phyloP scores from a whole-genome alignment of 2,329 filamentous ascomycete genomes.

The Diplocarpon mali region DNA sequence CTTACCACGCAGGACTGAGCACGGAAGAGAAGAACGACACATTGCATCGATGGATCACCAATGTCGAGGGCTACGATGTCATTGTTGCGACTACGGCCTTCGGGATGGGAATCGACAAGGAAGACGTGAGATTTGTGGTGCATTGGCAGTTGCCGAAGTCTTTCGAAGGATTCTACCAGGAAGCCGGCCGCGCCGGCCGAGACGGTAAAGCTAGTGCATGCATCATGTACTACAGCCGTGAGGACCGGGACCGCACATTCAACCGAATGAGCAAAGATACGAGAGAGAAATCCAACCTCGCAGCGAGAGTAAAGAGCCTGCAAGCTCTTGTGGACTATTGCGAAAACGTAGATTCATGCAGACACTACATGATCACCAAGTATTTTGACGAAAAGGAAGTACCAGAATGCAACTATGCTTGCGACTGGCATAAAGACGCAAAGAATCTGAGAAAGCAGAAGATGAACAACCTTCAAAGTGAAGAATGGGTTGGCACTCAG shows the following conservation, averaged over 20 bases:
- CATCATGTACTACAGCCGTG: slow-evolving; percentile 81
- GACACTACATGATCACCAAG: slow-evolving; percentile 62
- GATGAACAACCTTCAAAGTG: slow-evolving; percentile 42
- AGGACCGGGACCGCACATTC: slow-evolving; percentile 69
- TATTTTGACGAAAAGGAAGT: slow-evolving; percentile 62
- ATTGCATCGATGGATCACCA: slow-evolving; percentile 59
- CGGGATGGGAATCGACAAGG: slow-evolving; percentile 96
- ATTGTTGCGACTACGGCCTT: slow-evolving; percentile 95
- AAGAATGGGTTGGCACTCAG: slow-evolving; percentile 55
- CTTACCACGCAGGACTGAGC: slow-evolving; percentile 61
- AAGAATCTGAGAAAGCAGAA: slow-evolving; percentile 46
- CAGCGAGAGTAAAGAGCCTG: slow-evolving; percentile 50
- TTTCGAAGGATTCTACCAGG: slow-evolving; percentile 94
- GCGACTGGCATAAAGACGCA: slow-evolving; percentile 66
- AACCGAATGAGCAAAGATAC: slow-evolving; percentile 38
- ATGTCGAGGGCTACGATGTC: slow-evolving; percentile 70
- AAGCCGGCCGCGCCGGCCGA: slow-evolving; percentile 81
- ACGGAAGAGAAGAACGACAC: slow-evolving; percentile 61
- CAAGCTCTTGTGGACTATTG: slow-evolving; percentile 68
- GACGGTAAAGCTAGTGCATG: slow-evolving; percentile 82
- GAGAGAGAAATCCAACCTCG: slow-evolving; percentile 32
- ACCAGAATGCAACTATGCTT: slow-evolving; percentile 60
- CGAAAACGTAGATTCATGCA: slow-evolving; percentile 61
- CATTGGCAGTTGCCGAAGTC: slow-evolving; percentile 92
- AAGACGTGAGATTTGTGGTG: slow-evolving; percentile 86